Evolutionary conservation across 352 stramenopile species (phyloP).

Genomic region (Phytopythium cucurbitacearum): DNA sequence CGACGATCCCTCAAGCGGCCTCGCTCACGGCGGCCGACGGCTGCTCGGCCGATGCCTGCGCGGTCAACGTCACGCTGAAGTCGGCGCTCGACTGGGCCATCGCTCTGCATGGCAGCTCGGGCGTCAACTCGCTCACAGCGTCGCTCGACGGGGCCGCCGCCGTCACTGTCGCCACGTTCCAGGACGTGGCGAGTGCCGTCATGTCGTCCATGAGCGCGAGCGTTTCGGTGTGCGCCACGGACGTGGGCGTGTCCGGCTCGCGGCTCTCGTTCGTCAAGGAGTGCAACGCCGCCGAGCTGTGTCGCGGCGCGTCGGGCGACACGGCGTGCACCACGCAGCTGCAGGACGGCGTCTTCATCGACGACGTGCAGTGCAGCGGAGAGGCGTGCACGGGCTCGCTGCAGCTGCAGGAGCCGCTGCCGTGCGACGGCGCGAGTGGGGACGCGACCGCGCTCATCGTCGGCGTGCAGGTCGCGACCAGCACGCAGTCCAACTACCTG

Average conservation of each 20-base stretch:
- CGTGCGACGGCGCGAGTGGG: conserved; percentile 35
- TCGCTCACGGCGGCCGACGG: conserved; percentile 26
- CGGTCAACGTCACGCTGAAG: conserved; percentile 48
- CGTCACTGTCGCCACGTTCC: conserved; percentile 44
- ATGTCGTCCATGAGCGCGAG: conserved; percentile 16
- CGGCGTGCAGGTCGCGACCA: conserved; percentile 46
- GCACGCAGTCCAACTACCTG: conserved; percentile 36
- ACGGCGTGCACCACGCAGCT: conserved; percentile 42
- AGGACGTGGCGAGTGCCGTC: conserved; percentile 24
- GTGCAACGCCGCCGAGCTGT: conserved; percentile 63
- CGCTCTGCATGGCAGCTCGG: conserved; percentile 33
- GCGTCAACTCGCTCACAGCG: conserved; percentile 44
- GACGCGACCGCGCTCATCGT: conserved; percentile 38
- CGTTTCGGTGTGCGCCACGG: conserved; percentile 47
- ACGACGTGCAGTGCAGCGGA: conserved; percentile 31
- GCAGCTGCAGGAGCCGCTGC: conserved; percentile 28
- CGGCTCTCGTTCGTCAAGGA: conserved; percentile 42
- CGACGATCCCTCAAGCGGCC: conserved; percentile 33
- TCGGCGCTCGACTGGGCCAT: conserved; percentile 63
- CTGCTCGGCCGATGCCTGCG: conserved; percentile 41
- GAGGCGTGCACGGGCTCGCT: conserved; percentile 54
- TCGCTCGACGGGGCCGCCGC: conserved; percentile 29
- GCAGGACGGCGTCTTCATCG: conserved; percentile 23
- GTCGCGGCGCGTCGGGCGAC: conserved; percentile 36
- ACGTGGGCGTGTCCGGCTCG: conserved; percentile 38